Evolutionary conservation across 371 early-diverging fungal species (phyloP), one percentile per base, ranked within the genome.

Genomic region (Mucor piriformis): DNA sequence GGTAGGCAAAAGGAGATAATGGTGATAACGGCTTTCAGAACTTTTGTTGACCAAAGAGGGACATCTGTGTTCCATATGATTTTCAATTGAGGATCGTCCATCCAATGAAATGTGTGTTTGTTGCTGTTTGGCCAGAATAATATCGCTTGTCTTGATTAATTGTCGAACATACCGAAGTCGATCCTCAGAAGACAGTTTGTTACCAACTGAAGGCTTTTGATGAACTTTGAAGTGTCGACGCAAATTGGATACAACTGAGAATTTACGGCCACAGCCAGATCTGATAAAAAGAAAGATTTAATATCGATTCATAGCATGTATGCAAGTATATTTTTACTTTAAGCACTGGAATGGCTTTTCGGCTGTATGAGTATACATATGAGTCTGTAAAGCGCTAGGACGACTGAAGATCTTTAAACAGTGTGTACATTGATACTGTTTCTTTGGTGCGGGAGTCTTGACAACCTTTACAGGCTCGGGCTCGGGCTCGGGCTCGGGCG

Each of bases 331-430:
- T 29, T 27, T 49, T 51, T 54, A 64, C 64, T 43, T 47, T 40
- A 1, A 13, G 63, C 92, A 93, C 59, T 79, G 69, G 67, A 84
- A 85, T 1, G 92, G 93, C 53, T 86, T 86, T 50, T 92, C 92
- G 7, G 88, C 87, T 2, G 93, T 91, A 61, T 93, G 93, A 1
- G 88, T 85, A 60, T 85, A 83, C 18, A 77, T 75, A 57, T 92
- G 93, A 7, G 90, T 90, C n/a, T 77, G 69, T 1, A 90, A 70
- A 0, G 89, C 85, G 42, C 90, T 89, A 0, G 94, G 94, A 15
- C 92, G 84, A 33, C 82, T 83, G 62, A 94, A 94, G 7, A 70
- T 59, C 47, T 92, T 91, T 8, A 67, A 60, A 59, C 94, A 94
- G 12, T 69, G 57, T 2, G 59, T 47, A 58, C 91, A 91, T 63